Evolutionary conservation across 2,329 filamentous ascomycete species (phyloP).

Genomic region (Stagonosporopsis vannaccii): DNA sequence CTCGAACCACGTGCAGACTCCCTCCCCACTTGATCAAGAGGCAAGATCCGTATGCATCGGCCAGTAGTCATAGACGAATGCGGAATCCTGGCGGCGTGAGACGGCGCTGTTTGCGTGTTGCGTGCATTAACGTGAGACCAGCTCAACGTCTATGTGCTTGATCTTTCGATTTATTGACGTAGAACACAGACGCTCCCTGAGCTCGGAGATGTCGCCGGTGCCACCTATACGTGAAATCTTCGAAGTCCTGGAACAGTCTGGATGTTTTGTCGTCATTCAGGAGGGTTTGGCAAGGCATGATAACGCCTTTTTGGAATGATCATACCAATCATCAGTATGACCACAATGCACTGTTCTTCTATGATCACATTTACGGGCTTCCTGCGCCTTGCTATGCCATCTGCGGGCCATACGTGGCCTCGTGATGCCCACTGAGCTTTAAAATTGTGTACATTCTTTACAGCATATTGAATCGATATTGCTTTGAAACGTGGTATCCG

Average conservation of each 20-base stretch:
- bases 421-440: background rate
- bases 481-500: background rate
- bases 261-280: background rate
- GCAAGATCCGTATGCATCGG: constrained; percentile 1
- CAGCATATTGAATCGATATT: background rate
- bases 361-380: background rate
- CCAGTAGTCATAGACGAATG: background rate
- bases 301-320: background rate
- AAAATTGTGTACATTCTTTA: background rate
- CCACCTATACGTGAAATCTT: constrained; percentile 2
- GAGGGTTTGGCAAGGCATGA: background rate
- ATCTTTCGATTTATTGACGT: background rate
- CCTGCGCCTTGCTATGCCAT: background rate
- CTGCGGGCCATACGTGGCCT: background rate
- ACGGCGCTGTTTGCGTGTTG: constrained; percentile 9
- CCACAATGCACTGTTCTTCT: background rate
- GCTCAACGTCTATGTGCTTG: constrained; percentile 1
- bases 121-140: background rate
- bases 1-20: constrained; percentile 8
- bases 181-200: background rate
- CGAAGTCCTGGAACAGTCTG: background rate
- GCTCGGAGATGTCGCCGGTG: constrained; percentile 5
- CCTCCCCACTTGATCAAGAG: background rate
- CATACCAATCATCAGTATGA: background rate
- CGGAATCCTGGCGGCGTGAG: background rate